phyloP scores from a whole-genome alignment of 345 rosid genomes.

The Populus nigra region DNA sequence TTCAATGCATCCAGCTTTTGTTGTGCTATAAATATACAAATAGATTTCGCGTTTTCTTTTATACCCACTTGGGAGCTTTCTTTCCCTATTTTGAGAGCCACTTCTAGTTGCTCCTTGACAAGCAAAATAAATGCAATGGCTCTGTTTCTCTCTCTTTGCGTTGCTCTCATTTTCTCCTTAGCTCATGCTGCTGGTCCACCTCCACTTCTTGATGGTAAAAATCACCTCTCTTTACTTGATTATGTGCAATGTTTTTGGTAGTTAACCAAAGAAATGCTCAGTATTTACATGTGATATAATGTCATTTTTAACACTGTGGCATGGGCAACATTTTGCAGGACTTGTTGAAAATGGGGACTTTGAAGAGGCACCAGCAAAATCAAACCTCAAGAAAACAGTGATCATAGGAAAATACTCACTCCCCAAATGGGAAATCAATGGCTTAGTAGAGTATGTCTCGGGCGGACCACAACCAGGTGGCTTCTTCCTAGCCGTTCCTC shows the following conservation, averaged over 20 bases:
- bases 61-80: not conserved
- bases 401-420: slow-evolving; percentile 75
- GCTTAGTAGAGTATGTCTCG: slow-evolving; percentile 65
- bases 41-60: not conserved
- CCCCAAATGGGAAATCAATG: slow-evolving; percentile 71
- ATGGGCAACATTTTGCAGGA: slow-evolving; percentile 29
- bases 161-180: slow-evolving; percentile 14
- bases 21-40: not conserved
- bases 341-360: slow-evolving; percentile 71
- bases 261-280: too few species aligned
- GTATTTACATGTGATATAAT: not conserved
- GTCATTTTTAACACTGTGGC: not conserved
- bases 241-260: not conserved
- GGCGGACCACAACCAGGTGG: slow-evolving; percentile 92
- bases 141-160: slow-evolving; percentile 11
- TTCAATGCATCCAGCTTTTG: not conserved
- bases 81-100: not conserved
- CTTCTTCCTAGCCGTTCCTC: slow-evolving; percentile 59
- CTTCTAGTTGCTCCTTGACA: not conserved
- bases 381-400: slow-evolving; percentile 61
- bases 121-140: slow-evolving; percentile 18
- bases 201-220: slow-evolving; percentile 36
- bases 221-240: not conserved
- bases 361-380: slow-evolving; percentile 52
- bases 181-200: slow-evolving; percentile 10